A percentile compares a stretch with the other conserved stretches of the same genome.
Conservation (phyloP, 306 rosid species). For the Alnus glutinosa region DNA sequence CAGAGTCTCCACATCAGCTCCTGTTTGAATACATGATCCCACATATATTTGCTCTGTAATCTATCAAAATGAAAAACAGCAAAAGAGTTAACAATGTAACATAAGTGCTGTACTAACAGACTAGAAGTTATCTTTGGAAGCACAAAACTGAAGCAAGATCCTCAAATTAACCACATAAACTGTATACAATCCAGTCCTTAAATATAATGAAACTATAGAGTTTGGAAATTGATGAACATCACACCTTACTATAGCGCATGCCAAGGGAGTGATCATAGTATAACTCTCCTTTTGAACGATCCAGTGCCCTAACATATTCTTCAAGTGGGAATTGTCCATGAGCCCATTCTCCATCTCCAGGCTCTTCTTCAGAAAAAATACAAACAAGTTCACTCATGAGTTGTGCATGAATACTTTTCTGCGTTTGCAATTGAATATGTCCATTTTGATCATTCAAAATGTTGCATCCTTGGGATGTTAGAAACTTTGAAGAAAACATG, state of each 20-base stretch:
- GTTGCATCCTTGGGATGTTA: slow-evolving; percentile 60
- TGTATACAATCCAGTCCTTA: background rate
- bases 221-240: slow-evolving; percentile 18
- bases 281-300: slow-evolving; percentile 80
- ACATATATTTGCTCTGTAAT: slow-evolving; percentile 88
- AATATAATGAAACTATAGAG: background rate
- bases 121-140: slow-evolving; percentile 8
- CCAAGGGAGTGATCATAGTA: slow-evolving; percentile 84
- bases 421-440: slow-evolving; percentile 47
- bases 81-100: slow-evolving; percentile 13
- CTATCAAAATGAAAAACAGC: slow-evolving; percentile 43
- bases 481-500: slow-evolving; percentile 69
- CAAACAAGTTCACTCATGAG: slow-evolving; percentile 54
- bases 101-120: slow-evolving; percentile 7
- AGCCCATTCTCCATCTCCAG: slow-evolving; percentile 89
- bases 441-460: slow-evolving; percentile 51
- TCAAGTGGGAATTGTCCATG: slow-evolving; percentile 89
- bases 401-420: slow-evolving; percentile 41
- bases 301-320: slow-evolving; percentile 76
- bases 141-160: background rate
- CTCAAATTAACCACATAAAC: background rate
- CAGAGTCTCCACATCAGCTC: slow-evolving; percentile 71
- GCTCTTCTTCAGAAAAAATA: slow-evolving; percentile 67
- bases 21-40: slow-evolving; percentile 91
- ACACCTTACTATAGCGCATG: slow-evolving; percentile 89